phyloP scores from a whole-genome alignment of 2,329 filamentous ascomycete genomes.

The Aspergillus hortae region DNA sequence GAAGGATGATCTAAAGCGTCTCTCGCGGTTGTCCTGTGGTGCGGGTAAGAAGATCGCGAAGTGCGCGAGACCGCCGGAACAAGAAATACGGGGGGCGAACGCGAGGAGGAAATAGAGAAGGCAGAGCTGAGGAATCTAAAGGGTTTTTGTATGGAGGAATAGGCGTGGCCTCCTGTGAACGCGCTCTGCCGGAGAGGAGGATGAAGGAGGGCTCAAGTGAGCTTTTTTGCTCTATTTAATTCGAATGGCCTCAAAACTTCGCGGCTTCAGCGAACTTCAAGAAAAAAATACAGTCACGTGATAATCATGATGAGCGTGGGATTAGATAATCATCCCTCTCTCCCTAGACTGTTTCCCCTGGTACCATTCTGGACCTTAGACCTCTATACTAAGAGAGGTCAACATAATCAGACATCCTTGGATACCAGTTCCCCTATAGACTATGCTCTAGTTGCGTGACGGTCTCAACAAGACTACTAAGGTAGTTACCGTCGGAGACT shows the following conservation, averaged over 20 bases:
- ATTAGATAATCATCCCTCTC: too few relatives aligned
- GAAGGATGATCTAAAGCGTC: background rate
- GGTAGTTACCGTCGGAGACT: too few relatives aligned
- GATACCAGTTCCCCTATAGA: too few relatives aligned
- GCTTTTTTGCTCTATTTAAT: conserved; percentile 12
- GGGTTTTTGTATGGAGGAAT: conserved; percentile 1
- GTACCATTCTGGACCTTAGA: too few relatives aligned
- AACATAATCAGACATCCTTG: too few relatives aligned
- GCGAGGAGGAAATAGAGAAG: conserved; percentile 2
- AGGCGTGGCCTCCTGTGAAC: conserved; percentile 3
- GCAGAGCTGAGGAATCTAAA: conserved; percentile 8
- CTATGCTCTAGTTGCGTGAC: too few relatives aligned
- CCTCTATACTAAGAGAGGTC: too few relatives aligned
- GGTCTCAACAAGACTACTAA: too few relatives aligned
- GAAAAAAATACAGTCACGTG: conserved; percentile 20
- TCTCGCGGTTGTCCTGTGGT: conserved; percentile 12
- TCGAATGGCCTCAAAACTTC: conserved; percentile 7
- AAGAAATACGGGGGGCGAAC: conserved; percentile 1
- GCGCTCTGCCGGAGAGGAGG: conserved; percentile 10
- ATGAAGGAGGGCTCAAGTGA: conserved; percentile 9
- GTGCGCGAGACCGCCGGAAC: conserved; percentile 12
- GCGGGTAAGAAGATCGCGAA: conserved; percentile 11
- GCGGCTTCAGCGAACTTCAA: conserved; percentile 13
- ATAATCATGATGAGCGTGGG: conserved; percentile 1
- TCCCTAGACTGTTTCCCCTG: too few relatives aligned